Evolutionary conservation across 306 rosid genomes (phyloP).

Genomic region (Hippophae rhamnoides): DNA sequence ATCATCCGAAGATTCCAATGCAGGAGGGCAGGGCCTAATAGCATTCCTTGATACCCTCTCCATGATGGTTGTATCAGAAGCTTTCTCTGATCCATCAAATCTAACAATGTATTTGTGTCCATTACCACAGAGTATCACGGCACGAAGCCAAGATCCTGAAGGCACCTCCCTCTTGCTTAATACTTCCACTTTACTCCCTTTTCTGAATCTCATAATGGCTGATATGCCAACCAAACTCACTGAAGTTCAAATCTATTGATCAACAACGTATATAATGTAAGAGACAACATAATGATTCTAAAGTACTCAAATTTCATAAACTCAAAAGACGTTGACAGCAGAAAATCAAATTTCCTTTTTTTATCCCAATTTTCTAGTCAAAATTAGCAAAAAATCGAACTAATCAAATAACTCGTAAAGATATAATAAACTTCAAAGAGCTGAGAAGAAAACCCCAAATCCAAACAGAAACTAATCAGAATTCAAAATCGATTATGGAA

Average conservation of each 20-base stretch:
- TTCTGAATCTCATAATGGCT: slow-evolving; percentile 48
- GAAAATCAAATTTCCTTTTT: neutral
- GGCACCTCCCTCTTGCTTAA: slow-evolving; percentile 32
- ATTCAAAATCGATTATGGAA: slow-evolving; percentile 29
- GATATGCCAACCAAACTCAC: slow-evolving; percentile 8
- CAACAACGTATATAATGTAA: neutral
- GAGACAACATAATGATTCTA: slow-evolving; percentile 13
- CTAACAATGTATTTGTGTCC: slow-evolving; percentile 50
- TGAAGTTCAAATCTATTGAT: slow-evolving; percentile 22
- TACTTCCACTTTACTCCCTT: slow-evolving; percentile 68
- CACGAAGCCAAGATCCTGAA: slow-evolving; percentile 57
- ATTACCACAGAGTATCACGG: slow-evolving; percentile 48
- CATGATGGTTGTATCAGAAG: slow-evolving; percentile 20
- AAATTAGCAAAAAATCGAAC: slow-evolving; percentile 20
- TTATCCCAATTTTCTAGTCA: slow-evolving; percentile 7
- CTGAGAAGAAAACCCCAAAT: slow-evolving; percentile 11
- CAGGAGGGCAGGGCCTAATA: slow-evolving; percentile 67
- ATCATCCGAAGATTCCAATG: slow-evolving; percentile 13
- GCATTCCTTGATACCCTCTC: slow-evolving; percentile 53
- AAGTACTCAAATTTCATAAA: neutral
- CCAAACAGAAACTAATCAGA: slow-evolving; percentile 24
- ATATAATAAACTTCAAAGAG: slow-evolving; percentile 1
- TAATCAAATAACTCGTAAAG: slow-evolving; percentile 14
- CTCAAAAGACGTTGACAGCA: neutral
- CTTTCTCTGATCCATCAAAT: slow-evolving; percentile 20